Evolutionary conservation across 148 eudicot genomes (phyloP).

Genomic region (Suaeda aralocaspica): DNA sequence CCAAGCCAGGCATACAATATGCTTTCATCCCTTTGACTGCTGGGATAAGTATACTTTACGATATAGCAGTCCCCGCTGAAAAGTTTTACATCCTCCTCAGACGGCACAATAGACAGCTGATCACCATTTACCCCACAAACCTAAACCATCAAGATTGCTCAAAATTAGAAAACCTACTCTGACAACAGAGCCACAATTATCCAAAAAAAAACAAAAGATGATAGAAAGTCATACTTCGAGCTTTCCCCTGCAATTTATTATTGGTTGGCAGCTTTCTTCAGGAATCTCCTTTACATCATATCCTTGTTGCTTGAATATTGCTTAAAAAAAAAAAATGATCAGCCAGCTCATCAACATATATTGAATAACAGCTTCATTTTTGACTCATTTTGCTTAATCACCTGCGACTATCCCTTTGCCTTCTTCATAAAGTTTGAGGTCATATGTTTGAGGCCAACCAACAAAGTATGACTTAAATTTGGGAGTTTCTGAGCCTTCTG

Average conservation of each 20-base stretch:
- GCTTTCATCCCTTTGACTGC: conserved; percentile 17
- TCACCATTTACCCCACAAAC: conserved; percentile 5
- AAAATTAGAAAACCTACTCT: neutral
- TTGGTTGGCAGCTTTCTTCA: conserved; percentile 7
- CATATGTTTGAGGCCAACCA: conserved; percentile 43
- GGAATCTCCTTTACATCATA: conserved; percentile 15
- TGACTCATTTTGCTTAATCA: conserved; percentile 8
- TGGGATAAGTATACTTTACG: conserved; percentile 3
- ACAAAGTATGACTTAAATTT: conserved; percentile 42
- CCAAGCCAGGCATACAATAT: conserved; percentile 13
- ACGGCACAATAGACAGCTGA: conserved; percentile 6
- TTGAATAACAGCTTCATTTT: neutral
- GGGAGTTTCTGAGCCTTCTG: conserved; percentile 54
- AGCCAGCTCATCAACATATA: conserved; percentile 3
- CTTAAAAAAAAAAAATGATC: neutral
- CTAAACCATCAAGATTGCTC: conserved; percentile 5
- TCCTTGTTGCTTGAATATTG: conserved; percentile 19
- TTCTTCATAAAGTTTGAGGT: conserved; percentile 45
- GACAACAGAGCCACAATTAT: neutral
- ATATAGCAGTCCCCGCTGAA: conserved; percentile 11
- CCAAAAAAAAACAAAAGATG: neutral
- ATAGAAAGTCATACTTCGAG: neutral
- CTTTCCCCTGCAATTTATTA: conserved; percentile 14
- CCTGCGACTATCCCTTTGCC: conserved; percentile 82
- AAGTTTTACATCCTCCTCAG: neutral